Evolutionary conservation across 1,139 yeast genomes (phyloP), one percentile per base, ranked within the genome.

Genomic region (Hemisphaericaspora lyxosophila): DNA sequence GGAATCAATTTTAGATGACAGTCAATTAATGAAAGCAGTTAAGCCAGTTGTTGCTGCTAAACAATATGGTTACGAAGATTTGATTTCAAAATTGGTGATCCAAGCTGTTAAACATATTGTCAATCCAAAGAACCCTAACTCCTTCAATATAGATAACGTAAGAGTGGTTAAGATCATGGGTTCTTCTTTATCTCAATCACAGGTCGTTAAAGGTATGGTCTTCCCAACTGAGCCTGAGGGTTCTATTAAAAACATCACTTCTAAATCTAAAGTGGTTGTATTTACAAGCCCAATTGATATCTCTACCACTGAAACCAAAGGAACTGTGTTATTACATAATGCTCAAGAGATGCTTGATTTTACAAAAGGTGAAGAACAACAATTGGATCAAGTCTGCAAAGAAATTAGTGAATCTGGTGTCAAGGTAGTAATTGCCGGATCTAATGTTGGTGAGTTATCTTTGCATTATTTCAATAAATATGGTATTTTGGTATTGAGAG

Each of bases 101-200:
- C 94, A 88, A 44, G 96, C 98, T 0, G 87, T 92, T 5, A 70
- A 84, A 32, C 72, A 80, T 46, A 88, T 90, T 22, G 67, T 92
- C 53, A 67, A 70, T 50, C 96, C 96, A 36, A 75, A 76, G 53
- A 68, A 70, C 49, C 76, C 80, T n/a, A 57, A 58, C 33, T 44
- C 48, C 27, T 90, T 90, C 71, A 92, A 90, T 59, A 92, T 92
- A 41, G 98, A 92, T 59, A 85, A 89, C 41, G 78, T 92, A 45
- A 81, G 98, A 60, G 97, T 92, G 22, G 98, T 92, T 35, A 92
- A 92, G 66, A 85, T 92, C 51, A 87, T 92, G 96, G 98, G 98
- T 43, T 76, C 95, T 16, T 75, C 94, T 39, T 70, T 94, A 51
- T 66, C 72, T 25, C 75, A 76, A 50, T 85, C 95, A 7, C 75